These are phyloP conservation scores for Aspergillus hancockii DNA, from an alignment of 495 filamentous ascomycete genomes.

Conservation along the genomic window DNA sequence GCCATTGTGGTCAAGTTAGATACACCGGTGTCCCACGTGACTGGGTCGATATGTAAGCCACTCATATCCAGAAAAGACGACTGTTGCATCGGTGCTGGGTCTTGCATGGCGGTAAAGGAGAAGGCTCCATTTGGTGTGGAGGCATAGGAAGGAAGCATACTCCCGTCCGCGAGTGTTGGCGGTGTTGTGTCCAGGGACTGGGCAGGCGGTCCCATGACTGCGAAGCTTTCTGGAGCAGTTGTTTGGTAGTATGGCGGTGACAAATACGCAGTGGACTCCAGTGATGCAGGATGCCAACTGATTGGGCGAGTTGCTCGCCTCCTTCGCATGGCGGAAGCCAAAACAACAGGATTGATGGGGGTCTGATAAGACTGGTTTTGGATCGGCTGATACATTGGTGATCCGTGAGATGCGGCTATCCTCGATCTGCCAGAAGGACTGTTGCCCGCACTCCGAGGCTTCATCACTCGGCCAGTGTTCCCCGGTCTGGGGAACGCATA, in stretches of 20 bases:
- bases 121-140: conserved; percentile 30
- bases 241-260: conserved; percentile 28
- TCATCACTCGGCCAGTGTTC: conserved; percentile 55
- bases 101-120: conserved; percentile 33
- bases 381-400: conserved; percentile 25
- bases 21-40: conserved; percentile 30
- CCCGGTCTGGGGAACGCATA: conserved; percentile 38
- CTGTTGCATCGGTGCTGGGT: conserved; percentile 41
- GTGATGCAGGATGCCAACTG: conserved; percentile 67
- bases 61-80: conserved; percentile 43
- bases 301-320: conserved; percentile 55
- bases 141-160: conserved; percentile 32
- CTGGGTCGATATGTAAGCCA: conserved; percentile 40
- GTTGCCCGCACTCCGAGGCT: conserved; percentile 69
- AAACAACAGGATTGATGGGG: conserved; percentile 35
- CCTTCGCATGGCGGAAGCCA: conserved; percentile 38
- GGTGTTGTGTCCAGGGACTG: conserved; percentile 28
- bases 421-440: conserved; percentile 63
- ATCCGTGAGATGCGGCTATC: conserved; percentile 55
- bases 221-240: conserved; percentile 27
- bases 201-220: conserved; percentile 29
- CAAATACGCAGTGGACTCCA: conserved; percentile 38
- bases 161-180: conserved; percentile 25
- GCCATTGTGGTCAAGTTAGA: conserved; percentile 23
- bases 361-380: conserved; percentile 26